Evolutionary conservation across 2,329 filamentous ascomycete species (phyloP).

Genomic region (Metarhizium humberi): DNA sequence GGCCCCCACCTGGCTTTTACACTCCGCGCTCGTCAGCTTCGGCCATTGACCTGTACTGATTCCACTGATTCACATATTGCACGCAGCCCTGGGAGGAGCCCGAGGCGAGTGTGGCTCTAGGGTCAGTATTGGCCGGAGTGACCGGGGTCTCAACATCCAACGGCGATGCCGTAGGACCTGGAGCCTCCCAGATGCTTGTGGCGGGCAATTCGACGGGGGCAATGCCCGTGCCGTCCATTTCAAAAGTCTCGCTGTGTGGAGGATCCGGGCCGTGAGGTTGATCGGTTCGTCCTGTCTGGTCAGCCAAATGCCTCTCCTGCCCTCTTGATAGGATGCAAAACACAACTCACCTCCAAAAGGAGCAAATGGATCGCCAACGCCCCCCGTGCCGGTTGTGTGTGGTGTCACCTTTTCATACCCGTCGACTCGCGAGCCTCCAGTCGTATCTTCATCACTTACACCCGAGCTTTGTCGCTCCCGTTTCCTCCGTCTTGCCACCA

Average conservation of each 20-base stretch:
- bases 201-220: conserved; percentile 25
- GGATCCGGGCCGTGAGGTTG: conserved; percentile 16
- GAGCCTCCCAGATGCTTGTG: conserved; percentile 8
- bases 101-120: not conserved
- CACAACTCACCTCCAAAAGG: conserved; percentile 33
- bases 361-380: conserved; percentile 27
- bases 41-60: not conserved
- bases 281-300: conserved; percentile 23
- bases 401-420: conserved; percentile 12
- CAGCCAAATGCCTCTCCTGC: not conserved
- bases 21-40: not conserved
- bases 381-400: conserved; percentile 14
- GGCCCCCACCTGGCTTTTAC: too few species aligned
- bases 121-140: not conserved
- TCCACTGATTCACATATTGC: not conserved
- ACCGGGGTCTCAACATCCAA: not conserved
- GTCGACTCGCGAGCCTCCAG: not conserved
- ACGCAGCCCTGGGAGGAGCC: not conserved
- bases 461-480: conserved; percentile 3
- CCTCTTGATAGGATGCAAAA: not conserved
- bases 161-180: conserved; percentile 7
- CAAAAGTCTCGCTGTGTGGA: conserved; percentile 21
- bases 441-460: conserved; percentile 7
- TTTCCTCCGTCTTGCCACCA: conserved; percentile 12
- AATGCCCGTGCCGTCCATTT: conserved; percentile 26